A percentile compares a stretch with the other conserved stretches of the same genome.
phyloP scores from a whole-genome alignment of 2,329 filamentous ascomycete genomes.

The Exophiala spinifera region DNA sequence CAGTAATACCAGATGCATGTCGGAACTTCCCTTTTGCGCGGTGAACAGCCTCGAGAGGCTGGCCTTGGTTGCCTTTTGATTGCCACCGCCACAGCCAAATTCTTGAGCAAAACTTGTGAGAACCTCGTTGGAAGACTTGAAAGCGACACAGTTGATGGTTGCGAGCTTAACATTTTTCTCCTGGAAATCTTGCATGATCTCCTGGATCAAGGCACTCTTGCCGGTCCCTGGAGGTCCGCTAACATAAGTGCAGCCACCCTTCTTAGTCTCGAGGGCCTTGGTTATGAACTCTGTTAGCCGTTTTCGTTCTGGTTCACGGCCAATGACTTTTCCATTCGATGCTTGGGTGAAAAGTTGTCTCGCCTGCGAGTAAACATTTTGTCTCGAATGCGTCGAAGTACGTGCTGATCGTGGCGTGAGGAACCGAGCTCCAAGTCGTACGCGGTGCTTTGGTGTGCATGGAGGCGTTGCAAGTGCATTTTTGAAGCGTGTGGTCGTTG shows the following conservation, averaged over 20 bases:
- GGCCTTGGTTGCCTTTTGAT: constrained; percentile 65
- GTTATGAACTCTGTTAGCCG: constrained; percentile 69
- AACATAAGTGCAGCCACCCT: constrained; percentile 84
- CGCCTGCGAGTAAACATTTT: constrained; percentile 81
- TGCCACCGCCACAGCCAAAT: constrained; percentile 60
- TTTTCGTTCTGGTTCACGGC: constrained; percentile 66
- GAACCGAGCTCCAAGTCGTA: constrained; percentile 71
- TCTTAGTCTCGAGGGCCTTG: constrained; percentile 57
- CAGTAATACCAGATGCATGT: constrained; percentile 76
- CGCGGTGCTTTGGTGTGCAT: constrained; percentile 77
- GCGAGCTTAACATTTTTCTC: constrained; percentile 60
- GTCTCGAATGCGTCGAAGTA: constrained; percentile 67
- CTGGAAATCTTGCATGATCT: constrained; percentile 64
- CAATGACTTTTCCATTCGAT: constrained; percentile 71
- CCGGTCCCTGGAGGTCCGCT: constrained; percentile 94
- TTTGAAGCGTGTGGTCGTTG: constrained; percentile 65
- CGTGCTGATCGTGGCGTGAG: constrained; percentile 76
- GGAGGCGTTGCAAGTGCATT: constrained; percentile 72
- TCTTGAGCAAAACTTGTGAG: constrained; percentile 74
- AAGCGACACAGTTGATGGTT: constrained; percentile 96
- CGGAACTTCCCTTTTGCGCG: constrained; percentile 51
- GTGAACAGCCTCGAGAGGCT: constrained; percentile 70
- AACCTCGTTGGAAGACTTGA: constrained; percentile 82
- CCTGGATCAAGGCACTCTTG: constrained; percentile 88
- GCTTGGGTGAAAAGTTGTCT: constrained; percentile 83